Percentiles rank a stretch among this genome's conserved stretches.
Conservation (phyloP, 768 basidiomycete genomes). For the Lactifluus echinatus region DNA sequence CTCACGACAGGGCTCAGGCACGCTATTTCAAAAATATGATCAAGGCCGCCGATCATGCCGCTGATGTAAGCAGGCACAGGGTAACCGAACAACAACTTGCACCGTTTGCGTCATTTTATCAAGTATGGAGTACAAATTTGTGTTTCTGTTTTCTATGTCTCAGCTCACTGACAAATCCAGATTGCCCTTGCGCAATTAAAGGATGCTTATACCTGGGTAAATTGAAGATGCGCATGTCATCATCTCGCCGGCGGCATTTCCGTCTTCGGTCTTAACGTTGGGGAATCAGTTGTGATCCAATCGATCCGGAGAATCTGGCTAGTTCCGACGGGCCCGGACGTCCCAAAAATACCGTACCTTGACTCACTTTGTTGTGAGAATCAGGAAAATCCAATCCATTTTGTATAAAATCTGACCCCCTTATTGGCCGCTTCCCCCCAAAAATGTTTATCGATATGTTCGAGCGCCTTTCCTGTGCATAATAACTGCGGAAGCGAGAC, state of each 20-base stretch:
- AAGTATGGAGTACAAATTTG: conserved; percentile 1
- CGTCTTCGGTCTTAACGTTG: not conserved
- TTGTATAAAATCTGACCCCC: too few relatives aligned
- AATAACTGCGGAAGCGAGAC: not conserved
- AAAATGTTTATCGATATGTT: too few relatives aligned
- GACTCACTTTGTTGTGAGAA: too few relatives aligned
- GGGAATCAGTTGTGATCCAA: not conserved
- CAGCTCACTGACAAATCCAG: not conserved
- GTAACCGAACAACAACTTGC: conserved; percentile 6
- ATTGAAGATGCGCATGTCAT: not conserved
- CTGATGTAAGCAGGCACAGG: conserved; percentile 1
- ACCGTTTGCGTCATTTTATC: conserved; percentile 11
- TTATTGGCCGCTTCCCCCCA: too few relatives aligned
- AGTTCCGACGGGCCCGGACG: too few relatives aligned
- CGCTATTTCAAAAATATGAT: conserved; percentile 20
- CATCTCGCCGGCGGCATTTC: not conserved
- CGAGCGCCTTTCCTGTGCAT: not conserved
- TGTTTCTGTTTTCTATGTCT: not conserved
- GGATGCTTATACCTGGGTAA: conserved; percentile 1
- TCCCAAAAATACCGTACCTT: too few relatives aligned
- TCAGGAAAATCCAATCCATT: too few relatives aligned
- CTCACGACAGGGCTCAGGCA: conserved; percentile 10
- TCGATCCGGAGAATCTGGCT: not conserved
- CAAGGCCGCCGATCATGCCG: conserved; percentile 10
- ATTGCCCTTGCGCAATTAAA: conserved; percentile 14